phyloP scores from a whole-genome alignment of 1,284 basidiomycete species.

The Phaffia rhodozyma region DNA sequence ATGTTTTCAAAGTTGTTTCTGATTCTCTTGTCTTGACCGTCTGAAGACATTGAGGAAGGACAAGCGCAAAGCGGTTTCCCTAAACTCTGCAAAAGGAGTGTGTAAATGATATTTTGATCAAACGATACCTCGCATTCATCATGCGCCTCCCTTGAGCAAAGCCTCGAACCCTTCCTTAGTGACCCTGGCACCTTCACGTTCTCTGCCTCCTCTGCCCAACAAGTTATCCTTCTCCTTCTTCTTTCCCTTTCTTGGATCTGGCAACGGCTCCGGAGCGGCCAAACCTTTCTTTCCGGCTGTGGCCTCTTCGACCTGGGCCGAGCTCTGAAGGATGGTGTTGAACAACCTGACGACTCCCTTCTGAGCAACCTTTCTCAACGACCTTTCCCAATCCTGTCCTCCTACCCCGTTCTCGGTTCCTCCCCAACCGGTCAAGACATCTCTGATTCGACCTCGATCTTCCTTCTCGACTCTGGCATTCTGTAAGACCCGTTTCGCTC shows the following conservation, averaged over 20 bases:
- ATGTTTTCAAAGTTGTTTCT: not conserved
- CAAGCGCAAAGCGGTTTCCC: not conserved
- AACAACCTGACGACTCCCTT: slow-evolving; percentile 39
- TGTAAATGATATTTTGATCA: not conserved
- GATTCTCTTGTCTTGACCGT: not conserved
- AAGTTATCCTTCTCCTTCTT: slow-evolving; percentile 36
- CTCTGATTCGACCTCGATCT: slow-evolving; percentile 15
- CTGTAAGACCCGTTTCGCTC: slow-evolving; percentile 8
- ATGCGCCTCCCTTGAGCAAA: slow-evolving; percentile 29
- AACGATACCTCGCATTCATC: not conserved
- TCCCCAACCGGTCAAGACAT: slow-evolving; percentile 18
- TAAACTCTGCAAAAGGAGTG: not conserved
- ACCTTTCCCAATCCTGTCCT: slow-evolving; percentile 35
- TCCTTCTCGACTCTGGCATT: slow-evolving; percentile 11
- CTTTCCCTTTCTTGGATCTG: slow-evolving; percentile 25
- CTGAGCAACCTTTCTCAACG: slow-evolving; percentile 36
- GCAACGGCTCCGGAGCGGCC: slow-evolving; percentile 28
- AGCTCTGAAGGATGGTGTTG: slow-evolving; percentile 36
- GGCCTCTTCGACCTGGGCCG: slow-evolving; percentile 30
- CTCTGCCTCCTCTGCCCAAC: slow-evolving; percentile 30
- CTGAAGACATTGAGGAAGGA: not conserved
- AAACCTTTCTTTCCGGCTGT: slow-evolving; percentile 13
- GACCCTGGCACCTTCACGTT: slow-evolving; percentile 27
- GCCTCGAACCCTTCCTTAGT: slow-evolving; percentile 39
- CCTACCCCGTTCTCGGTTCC: slow-evolving; percentile 22